These are phyloP conservation scores for Fagus sylvatica DNA, from an alignment of 306 rosid genomes.

Conservation along the genomic window DNA sequence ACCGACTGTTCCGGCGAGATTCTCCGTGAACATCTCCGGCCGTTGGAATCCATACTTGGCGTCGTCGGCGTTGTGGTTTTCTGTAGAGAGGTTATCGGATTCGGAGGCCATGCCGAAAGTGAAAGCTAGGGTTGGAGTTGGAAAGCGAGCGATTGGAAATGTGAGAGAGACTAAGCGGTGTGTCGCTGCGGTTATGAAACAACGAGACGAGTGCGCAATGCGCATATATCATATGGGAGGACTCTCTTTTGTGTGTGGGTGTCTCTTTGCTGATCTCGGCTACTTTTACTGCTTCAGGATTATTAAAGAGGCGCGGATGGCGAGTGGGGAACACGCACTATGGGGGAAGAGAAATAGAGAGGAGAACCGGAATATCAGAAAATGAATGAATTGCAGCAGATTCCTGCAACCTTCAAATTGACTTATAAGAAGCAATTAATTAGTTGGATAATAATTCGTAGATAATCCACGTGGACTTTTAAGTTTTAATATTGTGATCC, in stretches of 20 bases:
- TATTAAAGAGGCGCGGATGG: too few relatives aligned
- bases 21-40: conserved; percentile 73
- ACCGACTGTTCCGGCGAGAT: conserved; percentile 65
- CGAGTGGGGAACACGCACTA: too few relatives aligned
- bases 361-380: too few relatives aligned
- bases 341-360: too few relatives aligned
- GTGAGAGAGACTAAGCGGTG: conserved; percentile 6
- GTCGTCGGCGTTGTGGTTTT: conserved; percentile 13
- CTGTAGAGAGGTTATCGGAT: conserved; percentile 31
- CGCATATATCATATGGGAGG: conserved; percentile 21
- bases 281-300: too few relatives aligned
- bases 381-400: too few relatives aligned
- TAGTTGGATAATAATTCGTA: too few relatives aligned
- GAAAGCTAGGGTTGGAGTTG: not conserved
- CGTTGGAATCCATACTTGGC: conserved; percentile 73
- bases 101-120: conserved; percentile 49
- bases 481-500: too few relatives aligned
- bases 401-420: too few relatives aligned
- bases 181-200: conserved; percentile 6
- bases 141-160: not conserved
- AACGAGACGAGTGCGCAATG: conserved; percentile 22
- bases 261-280: too few relatives aligned
- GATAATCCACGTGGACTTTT: too few relatives aligned
- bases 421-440: too few relatives aligned
- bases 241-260: not conserved